Evolutionary conservation across 768 basidiomycete genomes (phyloP).

Genomic region (Xerocomellus amylosporus): DNA sequence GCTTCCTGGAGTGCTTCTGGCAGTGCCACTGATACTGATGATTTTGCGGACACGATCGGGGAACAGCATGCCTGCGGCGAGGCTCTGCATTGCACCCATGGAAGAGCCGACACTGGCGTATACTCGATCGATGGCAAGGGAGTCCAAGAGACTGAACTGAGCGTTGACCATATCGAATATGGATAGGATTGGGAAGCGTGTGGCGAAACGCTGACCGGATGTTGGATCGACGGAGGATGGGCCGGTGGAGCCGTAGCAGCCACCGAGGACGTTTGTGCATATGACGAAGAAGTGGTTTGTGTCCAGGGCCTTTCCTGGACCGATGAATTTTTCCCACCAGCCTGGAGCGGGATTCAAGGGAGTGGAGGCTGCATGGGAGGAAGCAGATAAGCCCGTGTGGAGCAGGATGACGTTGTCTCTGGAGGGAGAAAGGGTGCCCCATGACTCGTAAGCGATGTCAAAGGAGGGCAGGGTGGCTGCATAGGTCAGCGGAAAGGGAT

Average conservation of each 20-base stretch:
- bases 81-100: conserved; percentile 98
- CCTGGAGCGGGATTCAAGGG: conserved; percentile 73
- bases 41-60: conserved; percentile 87
- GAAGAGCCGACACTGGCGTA: conserved; percentile 94
- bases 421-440: conserved; percentile 80
- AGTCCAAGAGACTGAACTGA: conserved; percentile 83
- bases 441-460: conserved; percentile 95
- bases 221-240: conserved; percentile 79
- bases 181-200: conserved; percentile 85
- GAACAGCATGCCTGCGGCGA: conserved; percentile 91
- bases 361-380: conserved; percentile 90
- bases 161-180: conserved; percentile 98
- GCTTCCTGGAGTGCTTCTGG: conserved; percentile 85
- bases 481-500: conserved; percentile 65
- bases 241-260: conserved; percentile 97
- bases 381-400: conserved; percentile 94
- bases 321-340: conserved; percentile 99
- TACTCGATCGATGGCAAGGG: conserved; percentile 76
- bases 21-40: conserved; percentile 93
- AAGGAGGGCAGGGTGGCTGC: conserved; percentile 62
- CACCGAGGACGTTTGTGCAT: conserved; percentile 95
- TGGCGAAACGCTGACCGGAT: conserved; percentile 75
- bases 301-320: conserved; percentile 90
- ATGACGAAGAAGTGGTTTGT: conserved; percentile 90
- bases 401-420: conserved; percentile 90